Evolutionary conservation across 2,329 filamentous ascomycete genomes (phyloP), one percentile per base, ranked within the genome.

Genomic region (Ophiostoma populinum): DNA sequence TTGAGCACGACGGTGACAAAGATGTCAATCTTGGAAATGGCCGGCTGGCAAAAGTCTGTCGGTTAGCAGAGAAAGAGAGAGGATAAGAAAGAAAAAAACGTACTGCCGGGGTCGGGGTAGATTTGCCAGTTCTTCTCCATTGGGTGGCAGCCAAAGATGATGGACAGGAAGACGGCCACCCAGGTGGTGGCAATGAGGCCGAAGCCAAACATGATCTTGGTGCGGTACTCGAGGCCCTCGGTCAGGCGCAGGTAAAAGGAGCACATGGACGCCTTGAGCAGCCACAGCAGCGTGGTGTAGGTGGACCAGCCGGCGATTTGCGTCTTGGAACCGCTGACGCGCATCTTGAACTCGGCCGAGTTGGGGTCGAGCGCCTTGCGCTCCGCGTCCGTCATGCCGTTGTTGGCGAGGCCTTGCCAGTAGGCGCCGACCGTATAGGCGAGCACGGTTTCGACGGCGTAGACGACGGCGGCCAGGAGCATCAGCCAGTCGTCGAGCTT

Each of bases 401-500:
- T 52, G 43, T 54, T 54, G 40, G 52, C 50, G 3, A 54, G 42
- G 5, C 51, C 51, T 2, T 47, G 41, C 41, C 44, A 50, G 10
- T 44, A 45, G 2, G 41, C 45, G 4, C 46, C 49, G 1, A 54
- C 50, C 0, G 44, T 40, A 35, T 51, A 52, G 3, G 52, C 51
- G 9, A 53, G 42, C 3, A 42, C 40, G 2, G 49, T 51, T 17
- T 52, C 50, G 16, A 40, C 39, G 6, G 48, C 34, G 27, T 44
- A 44, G 22, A 40, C 31, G 2, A 40, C 65, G 40, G 58, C 57
- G 5, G 62, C 67, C 13, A 70, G n/a, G 29, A 63, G 50, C 51
- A 73, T 69, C 20, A 76, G 46, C 44, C 67, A 73, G 41, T 77
- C 72, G 47, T 75, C 71, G 1, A 59, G 54, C 42, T 61, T 57